A percentile compares a stretch with the other conserved stretches of the same genome.
These are phyloP conservation scores for Backusella parvicylindrica DNA, from an alignment of 192 early-diverging fungal genomes.

Conservation along the genomic window DNA sequence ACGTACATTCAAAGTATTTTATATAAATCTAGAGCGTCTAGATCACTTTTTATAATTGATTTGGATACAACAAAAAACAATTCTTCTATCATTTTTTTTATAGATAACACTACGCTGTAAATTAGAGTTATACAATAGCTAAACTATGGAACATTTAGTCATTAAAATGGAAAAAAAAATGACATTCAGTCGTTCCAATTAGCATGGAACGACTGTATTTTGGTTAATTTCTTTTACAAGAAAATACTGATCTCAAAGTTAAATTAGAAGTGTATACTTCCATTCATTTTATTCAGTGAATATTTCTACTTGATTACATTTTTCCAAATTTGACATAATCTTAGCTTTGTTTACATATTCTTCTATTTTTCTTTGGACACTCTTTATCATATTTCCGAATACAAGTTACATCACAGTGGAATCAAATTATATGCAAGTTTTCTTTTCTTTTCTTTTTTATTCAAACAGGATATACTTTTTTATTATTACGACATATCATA, in stretches of 20 bases:
- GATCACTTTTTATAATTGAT: no score
- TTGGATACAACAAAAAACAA: no score
- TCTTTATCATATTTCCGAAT: not conserved
- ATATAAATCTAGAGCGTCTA: no score
- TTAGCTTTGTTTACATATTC: not conserved
- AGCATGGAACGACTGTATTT: no score
- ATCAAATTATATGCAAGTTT: not conserved
- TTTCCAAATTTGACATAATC: not conserved
- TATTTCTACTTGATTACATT: not conserved
- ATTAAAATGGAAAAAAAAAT: not conserved
- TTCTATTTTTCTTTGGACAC: not conserved
- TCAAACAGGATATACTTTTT: conserved; percentile 2
- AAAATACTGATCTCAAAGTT: not conserved
- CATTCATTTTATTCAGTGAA: not conserved
- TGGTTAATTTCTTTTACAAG: not conserved
- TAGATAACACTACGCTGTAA: not conserved
- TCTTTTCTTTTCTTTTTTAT: not conserved
- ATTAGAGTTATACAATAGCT: not conserved
- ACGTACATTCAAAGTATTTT: no score
- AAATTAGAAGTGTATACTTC: not conserved
- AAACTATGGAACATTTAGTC: not conserved
- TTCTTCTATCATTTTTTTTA: not conserved
- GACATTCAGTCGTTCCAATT: no score
- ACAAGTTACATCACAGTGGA: not conserved
- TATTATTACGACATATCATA: not conserved